Evolutionary conservation across 208 protist species (phyloP).

Genomic region (Leishmania turanica): DNA sequence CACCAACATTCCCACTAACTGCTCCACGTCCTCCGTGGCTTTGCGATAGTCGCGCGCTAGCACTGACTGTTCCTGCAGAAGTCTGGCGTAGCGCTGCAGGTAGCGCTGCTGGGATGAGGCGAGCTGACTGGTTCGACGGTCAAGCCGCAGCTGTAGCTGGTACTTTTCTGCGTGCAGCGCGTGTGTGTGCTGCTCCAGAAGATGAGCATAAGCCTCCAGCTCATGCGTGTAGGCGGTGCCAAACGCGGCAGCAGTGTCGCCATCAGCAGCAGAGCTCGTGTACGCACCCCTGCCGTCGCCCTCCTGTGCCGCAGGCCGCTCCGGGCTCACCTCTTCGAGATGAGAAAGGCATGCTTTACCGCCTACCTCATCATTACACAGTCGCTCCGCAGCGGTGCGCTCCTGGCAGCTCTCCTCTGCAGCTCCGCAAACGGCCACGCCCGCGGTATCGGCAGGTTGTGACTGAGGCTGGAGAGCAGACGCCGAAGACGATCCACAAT

Average conservation of each 20-base stretch:
- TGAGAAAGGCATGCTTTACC: not conserved
- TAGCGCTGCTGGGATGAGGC: conserved; percentile 15
- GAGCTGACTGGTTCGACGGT: conserved; percentile 16
- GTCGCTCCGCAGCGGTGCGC: not conserved
- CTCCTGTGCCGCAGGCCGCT: not conserved
- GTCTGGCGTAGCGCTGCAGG: conserved; percentile 18
- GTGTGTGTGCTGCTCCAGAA: conserved; percentile 11
- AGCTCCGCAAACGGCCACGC: not conserved
- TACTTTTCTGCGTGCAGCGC: conserved; percentile 17
- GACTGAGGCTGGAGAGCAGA: not conserved
- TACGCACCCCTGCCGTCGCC: not conserved
- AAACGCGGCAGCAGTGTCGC: not conserved
- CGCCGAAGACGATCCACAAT: not conserved
- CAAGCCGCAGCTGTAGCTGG: conserved; percentile 28
- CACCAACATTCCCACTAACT: conserved; percentile 21
- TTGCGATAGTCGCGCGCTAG: conserved; percentile 18
- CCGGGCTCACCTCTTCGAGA: not conserved
- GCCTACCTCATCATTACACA: not conserved
- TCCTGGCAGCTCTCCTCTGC: not conserved
- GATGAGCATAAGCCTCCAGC: conserved; percentile 18
- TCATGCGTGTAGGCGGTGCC: conserved; percentile 6
- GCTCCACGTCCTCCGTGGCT: conserved; percentile 18
- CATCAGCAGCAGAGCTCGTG: not conserved
- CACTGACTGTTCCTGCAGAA: conserved; percentile 13
- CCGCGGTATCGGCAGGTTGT: not conserved